Conservation (phyloP, 805 yeast species). For the Yarrowia sp. region DNA sequence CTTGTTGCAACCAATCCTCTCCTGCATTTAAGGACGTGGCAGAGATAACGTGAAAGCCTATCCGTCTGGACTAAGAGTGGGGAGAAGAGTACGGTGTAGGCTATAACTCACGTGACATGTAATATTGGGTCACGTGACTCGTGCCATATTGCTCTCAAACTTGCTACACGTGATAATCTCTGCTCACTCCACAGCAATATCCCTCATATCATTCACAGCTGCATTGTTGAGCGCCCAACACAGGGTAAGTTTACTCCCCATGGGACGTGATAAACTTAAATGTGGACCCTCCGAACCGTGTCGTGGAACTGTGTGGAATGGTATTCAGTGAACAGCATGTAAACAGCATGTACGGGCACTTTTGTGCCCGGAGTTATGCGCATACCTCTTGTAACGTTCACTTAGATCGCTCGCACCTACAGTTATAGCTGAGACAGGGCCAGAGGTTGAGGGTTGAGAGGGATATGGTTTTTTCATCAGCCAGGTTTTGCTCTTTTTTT, state of each 20-base stretch:
- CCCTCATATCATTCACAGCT: background rate
- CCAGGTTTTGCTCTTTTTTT: too few species aligned
- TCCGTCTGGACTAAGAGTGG: too few species aligned
- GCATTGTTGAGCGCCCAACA: slow-evolving; percentile 1
- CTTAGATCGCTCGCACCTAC: too few species aligned
- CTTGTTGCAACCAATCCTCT: slow-evolving; percentile 1
- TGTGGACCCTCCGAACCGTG: background rate
- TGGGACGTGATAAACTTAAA: slow-evolving; percentile 8
- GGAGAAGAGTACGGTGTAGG: too few species aligned
- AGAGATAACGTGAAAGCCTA: slow-evolving; percentile 14
- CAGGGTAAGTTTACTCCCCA: slow-evolving; percentile 16
- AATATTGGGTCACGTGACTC: background rate
- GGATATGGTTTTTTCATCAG: too few species aligned
- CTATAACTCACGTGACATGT: too few species aligned
- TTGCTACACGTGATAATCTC: background rate
- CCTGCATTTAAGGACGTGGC: background rate
- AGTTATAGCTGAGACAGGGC: too few species aligned
- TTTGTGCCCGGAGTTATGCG: too few species aligned
- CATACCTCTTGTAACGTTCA: too few species aligned
- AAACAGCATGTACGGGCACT: too few species aligned
- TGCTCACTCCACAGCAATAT: background rate
- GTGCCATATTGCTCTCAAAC: background rate
- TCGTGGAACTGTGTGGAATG: background rate
- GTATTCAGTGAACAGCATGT: too few species aligned
- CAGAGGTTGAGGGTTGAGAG: too few species aligned